These are phyloP conservation scores for Cystofilobasidium capitatum DNA, from an alignment of 768 basidiomycete species.

Conservation along the genomic window DNA sequence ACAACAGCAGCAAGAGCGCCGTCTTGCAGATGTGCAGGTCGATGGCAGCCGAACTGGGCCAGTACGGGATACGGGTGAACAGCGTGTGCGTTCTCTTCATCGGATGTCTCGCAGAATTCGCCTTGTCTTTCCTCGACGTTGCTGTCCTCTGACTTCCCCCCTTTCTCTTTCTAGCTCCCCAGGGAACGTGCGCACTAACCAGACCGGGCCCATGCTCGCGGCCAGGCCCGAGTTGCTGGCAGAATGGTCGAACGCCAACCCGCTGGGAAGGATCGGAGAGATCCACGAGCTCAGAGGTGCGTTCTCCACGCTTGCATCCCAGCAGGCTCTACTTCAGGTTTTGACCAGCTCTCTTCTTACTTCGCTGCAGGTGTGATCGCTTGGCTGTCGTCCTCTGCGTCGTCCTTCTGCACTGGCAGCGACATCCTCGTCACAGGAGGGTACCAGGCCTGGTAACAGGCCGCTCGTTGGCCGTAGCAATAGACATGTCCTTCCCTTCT, in stretches of 20 bases:
- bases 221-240: conserved; percentile 52
- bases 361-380: conserved; percentile 56
- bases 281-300: conserved; percentile 65
- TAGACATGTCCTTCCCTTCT: no score
- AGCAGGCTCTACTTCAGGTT: no score
- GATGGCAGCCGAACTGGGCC: conserved; percentile 70
- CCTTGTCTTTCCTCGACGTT: conserved; percentile 21
- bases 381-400: conserved; percentile 67
- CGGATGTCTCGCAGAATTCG: conserved; percentile 48
- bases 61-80: conserved; percentile 60
- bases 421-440: conserved; percentile 15
- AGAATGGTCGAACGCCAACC: conserved; percentile 62
- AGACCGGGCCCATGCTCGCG: conserved; percentile 63
- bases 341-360: no score
- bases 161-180: background rate
- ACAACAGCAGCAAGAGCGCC: conserved; percentile 67
- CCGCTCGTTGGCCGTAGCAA: no score
- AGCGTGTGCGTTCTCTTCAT: conserved; percentile 63
- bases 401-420: conserved; percentile 56
- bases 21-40: conserved; percentile 71
- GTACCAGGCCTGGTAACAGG: no score
- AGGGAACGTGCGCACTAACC: conserved; percentile 37
- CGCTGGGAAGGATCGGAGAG: conserved; percentile 59
- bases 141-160: background rate
- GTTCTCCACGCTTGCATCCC: no score